phyloP scores from a whole-genome alignment of 1,139 yeast genomes.

The Scheffersomyces insectosa region DNA sequence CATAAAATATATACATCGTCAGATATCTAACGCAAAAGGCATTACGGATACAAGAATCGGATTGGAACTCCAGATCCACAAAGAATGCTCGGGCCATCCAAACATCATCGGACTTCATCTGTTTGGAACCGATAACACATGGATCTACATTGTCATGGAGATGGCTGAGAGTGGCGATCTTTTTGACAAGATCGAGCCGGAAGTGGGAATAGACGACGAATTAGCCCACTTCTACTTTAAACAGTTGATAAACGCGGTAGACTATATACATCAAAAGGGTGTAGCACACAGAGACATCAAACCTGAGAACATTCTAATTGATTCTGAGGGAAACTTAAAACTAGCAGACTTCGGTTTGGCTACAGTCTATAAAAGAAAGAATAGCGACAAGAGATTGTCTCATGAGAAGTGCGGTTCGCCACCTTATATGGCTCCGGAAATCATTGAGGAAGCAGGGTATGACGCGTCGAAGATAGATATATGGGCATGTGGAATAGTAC shows the following conservation, averaged over 20 bases:
- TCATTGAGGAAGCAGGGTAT: slow-evolving; percentile 44
- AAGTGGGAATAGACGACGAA: slow-evolving; percentile 63
- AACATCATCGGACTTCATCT: slow-evolving; percentile 56
- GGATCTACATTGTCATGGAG: slow-evolving; percentile 66
- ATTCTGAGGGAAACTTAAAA: slow-evolving; percentile 53
- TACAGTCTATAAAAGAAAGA: slow-evolving; percentile 40
- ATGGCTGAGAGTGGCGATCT: slow-evolving; percentile 70
- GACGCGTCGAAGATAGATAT: slow-evolving; percentile 56
- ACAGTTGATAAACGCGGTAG: slow-evolving; percentile 63
- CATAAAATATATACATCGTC: slow-evolving; percentile 55
- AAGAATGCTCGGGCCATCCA: slow-evolving; percentile 54
- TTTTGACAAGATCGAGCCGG: slow-evolving; percentile 75
- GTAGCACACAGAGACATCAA: slow-evolving; percentile 74
- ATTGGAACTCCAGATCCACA: slow-evolving; percentile 55
- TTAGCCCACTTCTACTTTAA: slow-evolving; percentile 68
- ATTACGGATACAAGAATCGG: slow-evolving; percentile 47
- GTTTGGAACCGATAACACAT: slow-evolving; percentile 51
- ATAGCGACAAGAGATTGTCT: slow-evolving; percentile 5
- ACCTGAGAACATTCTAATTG: slow-evolving; percentile 67
- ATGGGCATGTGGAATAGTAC: slow-evolving; percentile 66
- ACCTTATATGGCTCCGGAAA: slow-evolving; percentile 74
- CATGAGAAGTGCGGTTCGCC: slow-evolving; percentile 55
- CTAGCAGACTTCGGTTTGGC: slow-evolving; percentile 72
- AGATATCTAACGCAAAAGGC: slow-evolving; percentile 44
- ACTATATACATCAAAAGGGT: slow-evolving; percentile 58